Percentiles rank a stretch among this genome's conserved stretches.
Evolutionary conservation across 2,329 filamentous ascomycete genomes (phyloP).

Genomic region (Aspergillus spinulosporus): DNA sequence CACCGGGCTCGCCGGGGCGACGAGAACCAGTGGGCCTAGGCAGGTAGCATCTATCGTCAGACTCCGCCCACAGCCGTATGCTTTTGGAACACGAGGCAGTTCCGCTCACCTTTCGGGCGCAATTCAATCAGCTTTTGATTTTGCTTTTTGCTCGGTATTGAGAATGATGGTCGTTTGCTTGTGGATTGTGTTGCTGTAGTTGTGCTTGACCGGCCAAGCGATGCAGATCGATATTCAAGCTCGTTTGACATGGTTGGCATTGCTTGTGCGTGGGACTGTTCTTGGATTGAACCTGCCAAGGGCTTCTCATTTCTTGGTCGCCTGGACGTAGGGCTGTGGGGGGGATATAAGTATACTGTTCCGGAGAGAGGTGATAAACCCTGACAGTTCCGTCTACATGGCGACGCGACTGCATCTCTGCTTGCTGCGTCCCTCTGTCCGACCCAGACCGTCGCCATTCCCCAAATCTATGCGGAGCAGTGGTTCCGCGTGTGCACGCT

Average conservation of each 20-base stretch:
- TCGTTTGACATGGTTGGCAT: slow-evolving; percentile 1
- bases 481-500: no score
- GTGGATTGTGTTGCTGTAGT: background rate
- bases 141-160: background rate
- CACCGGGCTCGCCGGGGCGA: slow-evolving; percentile 3
- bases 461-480: no score
- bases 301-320: background rate
- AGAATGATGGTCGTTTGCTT: background rate
- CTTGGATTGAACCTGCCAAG: background rate
- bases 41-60: no score
- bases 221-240: background rate
- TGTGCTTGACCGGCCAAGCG: background rate
- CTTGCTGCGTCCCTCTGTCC: no score
- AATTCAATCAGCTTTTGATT: background rate
- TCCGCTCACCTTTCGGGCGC: slow-evolving; percentile 8
- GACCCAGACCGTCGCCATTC: no score
- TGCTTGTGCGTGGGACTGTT: background rate
- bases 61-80: no score
- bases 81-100: background rate
- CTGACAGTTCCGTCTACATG: no score
- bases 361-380: no score
- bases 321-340: background rate
- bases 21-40: slow-evolving; percentile 1
- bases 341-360: no score
- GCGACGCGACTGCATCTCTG: no score